Conservation (phyloP, 805 yeast genomes). For the Candida stauntonica region DNA sequence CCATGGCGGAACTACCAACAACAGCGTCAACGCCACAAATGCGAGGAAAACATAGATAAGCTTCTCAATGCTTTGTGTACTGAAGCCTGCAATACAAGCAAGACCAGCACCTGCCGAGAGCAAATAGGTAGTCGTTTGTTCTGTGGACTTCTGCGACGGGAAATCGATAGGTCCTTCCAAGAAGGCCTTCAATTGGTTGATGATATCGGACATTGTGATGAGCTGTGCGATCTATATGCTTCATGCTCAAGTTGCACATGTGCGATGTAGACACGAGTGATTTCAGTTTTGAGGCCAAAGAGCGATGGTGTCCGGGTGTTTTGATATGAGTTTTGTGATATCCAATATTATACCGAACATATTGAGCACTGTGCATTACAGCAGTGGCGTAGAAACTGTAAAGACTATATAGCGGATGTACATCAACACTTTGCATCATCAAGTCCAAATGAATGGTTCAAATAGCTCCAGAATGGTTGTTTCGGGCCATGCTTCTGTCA, state of each 20-base stretch:
- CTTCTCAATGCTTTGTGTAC: slow-evolving; percentile 7
- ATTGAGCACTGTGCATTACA: neutral
- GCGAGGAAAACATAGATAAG: slow-evolving; percentile 4
- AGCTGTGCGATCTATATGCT: no score
- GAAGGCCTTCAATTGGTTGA: slow-evolving; percentile 4
- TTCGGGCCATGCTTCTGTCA: no score
- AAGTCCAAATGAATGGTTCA: no score
- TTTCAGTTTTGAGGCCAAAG: no score
- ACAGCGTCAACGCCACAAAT: slow-evolving; percentile 4
- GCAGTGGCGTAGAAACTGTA: no score
- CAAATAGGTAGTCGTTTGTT: slow-evolving; percentile 1
- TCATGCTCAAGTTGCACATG: no score
- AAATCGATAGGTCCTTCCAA: slow-evolving; percentile 21
- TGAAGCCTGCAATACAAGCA: slow-evolving; percentile 11
- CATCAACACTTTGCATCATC: no score
- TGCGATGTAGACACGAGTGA: no score
- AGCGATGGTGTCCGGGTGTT: neutral
- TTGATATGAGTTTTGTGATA: no score
- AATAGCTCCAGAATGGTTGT: no score
- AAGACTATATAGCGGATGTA: no score
- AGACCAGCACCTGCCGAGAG: slow-evolving; percentile 11
- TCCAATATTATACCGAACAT: neutral
- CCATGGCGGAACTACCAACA: slow-evolving; percentile 19
- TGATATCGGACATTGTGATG: slow-evolving; percentile 9
- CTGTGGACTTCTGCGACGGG: slow-evolving; percentile 15